A percentile compares a stretch with the other conserved stretches of the same genome.
phyloP scores from a whole-genome alignment of 2,329 filamentous ascomycete genomes.

The Scedosporium aurantiacum region DNA sequence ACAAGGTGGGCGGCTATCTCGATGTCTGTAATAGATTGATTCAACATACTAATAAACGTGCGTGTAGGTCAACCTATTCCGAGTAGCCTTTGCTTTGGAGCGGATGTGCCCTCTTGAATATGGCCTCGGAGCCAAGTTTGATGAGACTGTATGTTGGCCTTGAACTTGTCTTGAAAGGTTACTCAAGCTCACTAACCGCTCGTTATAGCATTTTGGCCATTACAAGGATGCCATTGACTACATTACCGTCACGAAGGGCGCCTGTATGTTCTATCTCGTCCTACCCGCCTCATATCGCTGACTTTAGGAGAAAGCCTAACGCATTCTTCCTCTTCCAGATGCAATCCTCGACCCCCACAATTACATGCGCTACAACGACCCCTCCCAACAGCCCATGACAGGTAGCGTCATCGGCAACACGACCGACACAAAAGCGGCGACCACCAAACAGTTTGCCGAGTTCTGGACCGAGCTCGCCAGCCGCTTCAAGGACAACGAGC shows the following conservation, averaged over 20 bases:
- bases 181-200: background rate
- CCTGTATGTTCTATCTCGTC: slow-evolving; percentile 16
- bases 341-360: slow-evolving; percentile 52
- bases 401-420: slow-evolving; percentile 31
- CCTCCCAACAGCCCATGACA: slow-evolving; percentile 5
- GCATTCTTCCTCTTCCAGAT: background rate
- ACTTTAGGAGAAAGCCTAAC: background rate
- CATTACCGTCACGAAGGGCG: slow-evolving; percentile 15
- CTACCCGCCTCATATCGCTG: background rate
- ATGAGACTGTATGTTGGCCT: background rate
- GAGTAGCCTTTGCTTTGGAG: slow-evolving; percentile 45
- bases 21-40: background rate
- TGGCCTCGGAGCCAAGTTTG: slow-evolving; percentile 1
- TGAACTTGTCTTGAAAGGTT: background rate
- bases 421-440: slow-evolving; percentile 20
- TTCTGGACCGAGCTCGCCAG: slow-evolving; percentile 47
- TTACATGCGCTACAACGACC: slow-evolving; percentile 41
- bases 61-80: slow-evolving; percentile 40
- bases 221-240: slow-evolving; percentile 24
- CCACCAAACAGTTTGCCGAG: slow-evolving; percentile 37
- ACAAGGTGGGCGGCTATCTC: background rate
- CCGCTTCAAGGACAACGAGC: slow-evolving; percentile 39
- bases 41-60: background rate
- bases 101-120: slow-evolving; percentile 29
- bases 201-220: slow-evolving; percentile 25